Percentiles rank a stretch among this genome's conserved stretches.
phyloP scores from a whole-genome alignment of 768 basidiomycete genomes.

The Naganishia onofrii region DNA sequence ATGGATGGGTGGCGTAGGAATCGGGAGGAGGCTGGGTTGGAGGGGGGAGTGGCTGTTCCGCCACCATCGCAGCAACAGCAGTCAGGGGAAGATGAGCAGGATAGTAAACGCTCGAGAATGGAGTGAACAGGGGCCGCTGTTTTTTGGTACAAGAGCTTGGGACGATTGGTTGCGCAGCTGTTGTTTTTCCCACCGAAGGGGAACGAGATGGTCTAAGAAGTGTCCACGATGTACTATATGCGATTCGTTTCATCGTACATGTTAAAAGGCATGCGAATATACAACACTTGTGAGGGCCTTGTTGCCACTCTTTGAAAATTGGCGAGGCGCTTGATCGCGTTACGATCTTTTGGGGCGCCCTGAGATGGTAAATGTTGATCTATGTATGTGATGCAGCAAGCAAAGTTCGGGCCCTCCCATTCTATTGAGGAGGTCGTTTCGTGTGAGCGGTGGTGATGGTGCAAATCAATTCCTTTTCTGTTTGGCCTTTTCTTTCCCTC shows the following conservation, averaged over 20 bases:
- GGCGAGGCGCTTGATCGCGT: neutral
- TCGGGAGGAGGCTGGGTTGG: conserved; percentile 10
- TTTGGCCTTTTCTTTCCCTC: too few relatives aligned
- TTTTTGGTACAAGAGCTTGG: too few relatives aligned
- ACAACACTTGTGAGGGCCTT: neutral
- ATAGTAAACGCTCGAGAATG: conserved; percentile 28
- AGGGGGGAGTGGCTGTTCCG: neutral
- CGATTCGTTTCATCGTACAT: neutral
- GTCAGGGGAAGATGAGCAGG: conserved; percentile 6
- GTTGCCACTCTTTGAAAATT: neutral
- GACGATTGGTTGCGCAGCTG: too few relatives aligned
- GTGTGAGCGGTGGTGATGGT: neutral
- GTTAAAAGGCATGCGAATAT: neutral
- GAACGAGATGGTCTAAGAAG: too few relatives aligned
- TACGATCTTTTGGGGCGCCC: neutral
- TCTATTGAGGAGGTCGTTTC: too few relatives aligned
- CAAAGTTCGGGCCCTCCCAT: neutral
- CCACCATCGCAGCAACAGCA: neutral
- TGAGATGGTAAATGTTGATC: neutral
- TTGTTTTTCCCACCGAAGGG: too few relatives aligned
- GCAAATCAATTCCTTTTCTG: too few relatives aligned
- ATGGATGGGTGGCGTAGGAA: conserved; percentile 57
- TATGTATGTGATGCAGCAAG: neutral
- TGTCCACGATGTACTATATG: too few relatives aligned
- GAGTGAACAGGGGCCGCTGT: conserved; percentile 1